Base-by-base conservation (phyloP, 2,329 filamentous ascomycete genomes). In the Neonectria sp. region DNA sequence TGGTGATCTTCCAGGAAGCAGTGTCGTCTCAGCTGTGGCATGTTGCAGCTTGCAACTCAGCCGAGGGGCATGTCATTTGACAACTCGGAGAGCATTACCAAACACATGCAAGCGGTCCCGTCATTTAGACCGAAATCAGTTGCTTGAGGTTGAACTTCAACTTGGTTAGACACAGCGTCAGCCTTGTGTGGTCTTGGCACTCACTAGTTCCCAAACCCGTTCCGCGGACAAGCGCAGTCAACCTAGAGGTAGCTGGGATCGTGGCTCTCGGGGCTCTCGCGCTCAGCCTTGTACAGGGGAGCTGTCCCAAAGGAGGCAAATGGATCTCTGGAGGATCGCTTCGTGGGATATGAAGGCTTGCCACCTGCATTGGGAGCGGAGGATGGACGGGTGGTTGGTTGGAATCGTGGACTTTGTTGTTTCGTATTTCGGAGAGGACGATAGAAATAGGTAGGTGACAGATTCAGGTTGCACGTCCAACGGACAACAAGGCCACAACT, bases 181-280 rank as follows among this genome's bases (percentile, higher is more conserved):
- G 51, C 51, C 59, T 62, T 49, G 59, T 55, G 51, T 33, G 31
- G 31, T 35, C 51, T 53, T 37, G 51, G 31, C 49, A 31, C 11
- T 31, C 15, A n/a, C n/a, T 6, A 12, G 27, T n/a, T 53, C 25
- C 12, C 9, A 52, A 52, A 2, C 35, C 29, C 15, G 9, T 53
- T 15, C 11, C 29, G n/a, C 5, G 29, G 29, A 21, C 1, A 33
- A 21, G 17, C 9, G 24, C 4, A 55, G 40, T 55, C 27, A 43
- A 25, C 45, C 57, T 60, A 46, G 49, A 15, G n/a, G 40, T 37
- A 13, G 49, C 49, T n/a, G 9, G 49, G 27, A 13, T 51, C 15
- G 27, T 52, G 25, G 29, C 49, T 52, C 45, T 25, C 45, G 24
- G 9, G 45, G 45, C 45, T 29, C 31, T 37, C n/a, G 8, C 25